phyloP scores from a whole-genome alignment of 768 basidiomycete species.

The Trametes gibbosa region DNA sequence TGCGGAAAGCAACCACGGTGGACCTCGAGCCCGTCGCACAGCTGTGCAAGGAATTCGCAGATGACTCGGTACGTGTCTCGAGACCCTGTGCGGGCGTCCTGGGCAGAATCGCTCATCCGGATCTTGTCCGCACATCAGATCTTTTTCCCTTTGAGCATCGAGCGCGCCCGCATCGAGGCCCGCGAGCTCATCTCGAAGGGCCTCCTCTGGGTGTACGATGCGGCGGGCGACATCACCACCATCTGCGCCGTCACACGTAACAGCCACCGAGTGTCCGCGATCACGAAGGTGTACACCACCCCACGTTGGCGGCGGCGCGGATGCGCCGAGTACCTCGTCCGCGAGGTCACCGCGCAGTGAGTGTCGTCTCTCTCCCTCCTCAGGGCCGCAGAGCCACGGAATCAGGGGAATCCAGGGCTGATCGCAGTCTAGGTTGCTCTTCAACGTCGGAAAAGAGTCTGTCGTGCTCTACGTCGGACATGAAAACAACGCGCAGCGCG shows the following conservation, averaged over 20 bases:
- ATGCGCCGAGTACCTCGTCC: conserved; percentile 51
- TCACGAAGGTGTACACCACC: conserved; percentile 58
- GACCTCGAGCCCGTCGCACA: conserved; percentile 42
- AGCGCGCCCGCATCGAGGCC: conserved; percentile 43
- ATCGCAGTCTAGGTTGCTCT: conserved; percentile 35
- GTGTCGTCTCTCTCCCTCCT: conserved; percentile 24
- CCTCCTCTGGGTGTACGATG: conserved; percentile 54
- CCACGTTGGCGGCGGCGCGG: conserved; percentile 43
- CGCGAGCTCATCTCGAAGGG: conserved; percentile 44
- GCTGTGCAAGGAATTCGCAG: conserved; percentile 51
- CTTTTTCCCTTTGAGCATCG: conserved; percentile 41
- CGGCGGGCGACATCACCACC: conserved; percentile 39
- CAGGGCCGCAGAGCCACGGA: neutral
- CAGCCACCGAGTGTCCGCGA: conserved; percentile 46
- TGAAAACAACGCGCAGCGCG: conserved; percentile 47
- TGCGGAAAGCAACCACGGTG: conserved; percentile 36
- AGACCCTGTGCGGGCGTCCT: neutral
- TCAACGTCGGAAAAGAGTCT: conserved; percentile 42
- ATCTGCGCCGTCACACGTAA: conserved; percentile 59
- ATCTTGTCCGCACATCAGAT: conserved; percentile 32
- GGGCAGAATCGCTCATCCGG: conserved; percentile 2
- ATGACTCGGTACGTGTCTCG: conserved; percentile 43
- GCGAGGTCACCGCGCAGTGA: conserved; percentile 43
- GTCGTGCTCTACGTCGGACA: conserved; percentile 57
- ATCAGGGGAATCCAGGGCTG: conserved; percentile 4